These are phyloP conservation scores for Helichrysum umbraculigerum DNA, from an alignment of 129 eudicot genomes.

Conservation along the genomic window DNA sequence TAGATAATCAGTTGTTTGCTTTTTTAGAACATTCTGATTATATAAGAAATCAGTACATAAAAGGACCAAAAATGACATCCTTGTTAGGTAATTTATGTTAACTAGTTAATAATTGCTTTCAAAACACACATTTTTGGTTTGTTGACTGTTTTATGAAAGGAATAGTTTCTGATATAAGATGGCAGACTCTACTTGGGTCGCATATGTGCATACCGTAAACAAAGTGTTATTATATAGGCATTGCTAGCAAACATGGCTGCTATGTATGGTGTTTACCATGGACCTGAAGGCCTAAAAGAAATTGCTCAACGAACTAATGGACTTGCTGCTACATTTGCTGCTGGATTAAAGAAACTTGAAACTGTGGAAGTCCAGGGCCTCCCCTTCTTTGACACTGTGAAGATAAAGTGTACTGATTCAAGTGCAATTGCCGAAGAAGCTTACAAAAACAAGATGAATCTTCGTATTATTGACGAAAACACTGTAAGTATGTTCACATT, in stretches of 20 bases:
- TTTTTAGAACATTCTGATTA: neutral
- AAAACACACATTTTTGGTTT: too few species aligned
- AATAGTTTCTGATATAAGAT: too few species aligned
- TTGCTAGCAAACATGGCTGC: constrained; percentile 99
- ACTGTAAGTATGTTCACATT: constrained; percentile 50
- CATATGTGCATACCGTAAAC: too few species aligned
- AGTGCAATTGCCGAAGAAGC: constrained; percentile 80
- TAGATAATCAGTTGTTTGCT: neutral
- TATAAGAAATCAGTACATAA: neutral
- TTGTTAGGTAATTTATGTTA: neutral
- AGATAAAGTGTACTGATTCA: constrained; percentile 70
- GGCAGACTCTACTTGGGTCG: too few species aligned
- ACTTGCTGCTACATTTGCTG: constrained; percentile 82
- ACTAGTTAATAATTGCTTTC: neutral
- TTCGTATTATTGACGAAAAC: constrained; percentile 74
- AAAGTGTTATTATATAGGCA: constrained; percentile 51
- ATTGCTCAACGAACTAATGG: constrained; percentile 89
- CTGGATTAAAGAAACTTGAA: constrained; percentile 82
- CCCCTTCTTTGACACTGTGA: constrained; percentile 90
- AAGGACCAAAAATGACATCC: neutral
- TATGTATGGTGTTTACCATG: constrained; percentile 92
- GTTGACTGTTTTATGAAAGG: too few species aligned
- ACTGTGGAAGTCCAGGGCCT: constrained; percentile 76
- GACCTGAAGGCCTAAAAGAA: constrained; percentile 90
- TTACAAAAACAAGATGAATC: constrained; percentile 71